These are phyloP conservation scores for Mimosa pudica DNA, from an alignment of 306 rosid species.

Conservation along the genomic window DNA sequence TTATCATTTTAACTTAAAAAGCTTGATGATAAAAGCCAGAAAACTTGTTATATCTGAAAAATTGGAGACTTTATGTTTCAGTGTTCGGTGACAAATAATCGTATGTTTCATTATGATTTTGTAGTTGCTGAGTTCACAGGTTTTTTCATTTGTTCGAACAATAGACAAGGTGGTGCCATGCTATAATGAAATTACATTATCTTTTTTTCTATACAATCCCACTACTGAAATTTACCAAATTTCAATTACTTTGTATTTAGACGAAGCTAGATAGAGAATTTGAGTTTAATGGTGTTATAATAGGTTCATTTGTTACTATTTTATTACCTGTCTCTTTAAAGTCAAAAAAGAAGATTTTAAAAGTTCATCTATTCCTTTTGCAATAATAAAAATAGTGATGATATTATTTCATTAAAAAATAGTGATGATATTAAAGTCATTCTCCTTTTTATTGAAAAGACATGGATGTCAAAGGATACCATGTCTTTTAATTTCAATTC, in stretches of 20 bases:
- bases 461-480: too few species aligned
- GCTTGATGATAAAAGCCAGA: not conserved
- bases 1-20: not conserved
- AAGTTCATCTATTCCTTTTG: not conserved
- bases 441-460: not conserved
- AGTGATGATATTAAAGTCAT: too few species aligned
- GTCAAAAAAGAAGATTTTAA: not conserved
- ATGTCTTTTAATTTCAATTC: not conserved
- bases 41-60: not conserved
- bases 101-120: not conserved
- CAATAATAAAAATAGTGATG: too few species aligned
- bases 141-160: not conserved
- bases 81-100: not conserved
- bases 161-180: not conserved
- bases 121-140: not conserved
- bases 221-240: too few species aligned
- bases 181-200: not conserved
- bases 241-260: not conserved
- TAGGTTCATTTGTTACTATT: not conserved
- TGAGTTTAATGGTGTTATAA: not conserved
- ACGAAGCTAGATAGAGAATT: not conserved
- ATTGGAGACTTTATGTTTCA: not conserved
- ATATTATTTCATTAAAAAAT: too few species aligned
- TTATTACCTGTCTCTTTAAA: not conserved
- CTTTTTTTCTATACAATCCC: not conserved